These are phyloP conservation scores for Hemileccinum rubropunctum DNA, from an alignment of 768 basidiomycete genomes.

Conservation along the genomic window DNA sequence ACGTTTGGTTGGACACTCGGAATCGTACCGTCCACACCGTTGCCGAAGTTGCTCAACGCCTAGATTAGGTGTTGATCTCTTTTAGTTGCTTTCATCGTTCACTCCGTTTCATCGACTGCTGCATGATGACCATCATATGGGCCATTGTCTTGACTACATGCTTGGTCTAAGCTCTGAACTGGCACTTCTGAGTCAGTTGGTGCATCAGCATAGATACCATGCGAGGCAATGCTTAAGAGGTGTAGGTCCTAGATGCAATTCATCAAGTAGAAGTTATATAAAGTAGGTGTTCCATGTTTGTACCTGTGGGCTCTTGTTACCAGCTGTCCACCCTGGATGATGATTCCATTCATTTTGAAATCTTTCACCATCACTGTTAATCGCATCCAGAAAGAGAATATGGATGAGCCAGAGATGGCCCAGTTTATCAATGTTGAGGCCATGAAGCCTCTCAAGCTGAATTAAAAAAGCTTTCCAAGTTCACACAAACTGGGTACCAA, in stretches of 20 bases:
- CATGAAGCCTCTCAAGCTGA: constrained; percentile 23
- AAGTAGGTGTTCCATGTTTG: no score
- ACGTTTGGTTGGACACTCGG: no score
- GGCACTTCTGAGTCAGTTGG: neutral
- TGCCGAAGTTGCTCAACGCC: no score
- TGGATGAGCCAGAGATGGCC: neutral
- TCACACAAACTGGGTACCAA: constrained; percentile 37
- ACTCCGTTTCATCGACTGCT: no score
- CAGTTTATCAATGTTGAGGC: neutral
- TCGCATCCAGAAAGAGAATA: neutral
- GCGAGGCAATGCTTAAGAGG: neutral
- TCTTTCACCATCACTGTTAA: neutral
- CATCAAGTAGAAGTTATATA: neutral
- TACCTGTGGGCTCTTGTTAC: neutral
- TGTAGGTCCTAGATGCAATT: neutral
- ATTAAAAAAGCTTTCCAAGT: constrained; percentile 43
- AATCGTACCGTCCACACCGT: no score
- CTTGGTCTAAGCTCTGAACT: no score
- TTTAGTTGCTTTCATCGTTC: no score
- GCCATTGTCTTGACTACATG: no score
- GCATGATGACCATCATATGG: no score
- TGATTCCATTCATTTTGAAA: neutral
- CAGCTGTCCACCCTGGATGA: neutral
- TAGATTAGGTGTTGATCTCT: no score
- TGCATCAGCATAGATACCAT: neutral